Evolutionary conservation across 192 early-diverging fungal species (phyloP).

Genomic region (Pecoramyces ruminantium): DNA sequence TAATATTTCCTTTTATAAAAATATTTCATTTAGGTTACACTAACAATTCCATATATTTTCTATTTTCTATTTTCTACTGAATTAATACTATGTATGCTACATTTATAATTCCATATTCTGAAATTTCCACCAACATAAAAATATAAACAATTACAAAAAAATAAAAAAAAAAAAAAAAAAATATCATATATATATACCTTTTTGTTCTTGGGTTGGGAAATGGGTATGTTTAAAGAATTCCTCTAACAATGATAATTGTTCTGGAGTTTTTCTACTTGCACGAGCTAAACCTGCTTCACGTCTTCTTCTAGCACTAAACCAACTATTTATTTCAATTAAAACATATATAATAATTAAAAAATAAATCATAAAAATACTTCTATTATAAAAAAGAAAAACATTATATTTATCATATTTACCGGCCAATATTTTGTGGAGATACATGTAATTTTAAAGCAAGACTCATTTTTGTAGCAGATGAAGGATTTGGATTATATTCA

Average conservation of each 20-base stretch:
- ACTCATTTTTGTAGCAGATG: neutral
- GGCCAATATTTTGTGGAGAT: slow-evolving; percentile 1
- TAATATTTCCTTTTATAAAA: neutral
- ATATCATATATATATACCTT: neutral
- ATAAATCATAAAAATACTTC: no score
- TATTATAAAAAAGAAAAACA: no score
- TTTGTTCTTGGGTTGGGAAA: slow-evolving; percentile 1
- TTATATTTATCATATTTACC: no score
- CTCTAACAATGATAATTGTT: neutral
- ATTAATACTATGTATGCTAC: no score
- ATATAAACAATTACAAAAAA: no score
- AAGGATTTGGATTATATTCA: neutral
- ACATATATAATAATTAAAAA: no score
- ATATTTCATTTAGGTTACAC: neutral
- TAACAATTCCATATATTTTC: neutral
- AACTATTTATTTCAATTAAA: neutral
- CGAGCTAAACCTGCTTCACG: slow-evolving; percentile 1
- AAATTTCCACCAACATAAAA: no score
- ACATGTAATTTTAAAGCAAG: slow-evolving; percentile 1
- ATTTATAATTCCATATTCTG: no score
- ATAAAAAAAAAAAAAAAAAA: no score
- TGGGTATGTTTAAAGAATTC: neutral
- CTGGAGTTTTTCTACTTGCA: neutral
- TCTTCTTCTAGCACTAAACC: neutral
- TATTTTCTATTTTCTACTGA: no score